Conservation (phyloP, 2,329 filamentous ascomycete genomes). For the Coniella vitis region DNA sequence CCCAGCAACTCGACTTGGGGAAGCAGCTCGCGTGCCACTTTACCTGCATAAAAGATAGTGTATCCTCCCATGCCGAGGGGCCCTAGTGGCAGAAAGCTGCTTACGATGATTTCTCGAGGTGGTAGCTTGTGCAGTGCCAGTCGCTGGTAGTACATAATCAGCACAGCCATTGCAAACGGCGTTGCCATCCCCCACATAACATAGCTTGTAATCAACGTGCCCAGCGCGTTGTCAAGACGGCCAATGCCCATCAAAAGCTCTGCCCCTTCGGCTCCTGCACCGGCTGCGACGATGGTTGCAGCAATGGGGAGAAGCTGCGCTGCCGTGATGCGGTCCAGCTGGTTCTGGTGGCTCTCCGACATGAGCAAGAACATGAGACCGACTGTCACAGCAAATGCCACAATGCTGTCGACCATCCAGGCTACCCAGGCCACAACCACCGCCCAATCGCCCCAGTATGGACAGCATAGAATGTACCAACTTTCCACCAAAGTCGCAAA, state of each 20-base stretch:
- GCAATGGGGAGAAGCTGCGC: conserved; percentile 43
- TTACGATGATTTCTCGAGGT: conserved; percentile 40
- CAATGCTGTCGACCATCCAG: conserved; percentile 6
- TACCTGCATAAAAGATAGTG: conserved; percentile 52
- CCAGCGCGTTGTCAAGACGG: not conserved
- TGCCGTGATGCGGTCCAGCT: conserved; percentile 2
- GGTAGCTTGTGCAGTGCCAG: conserved; percentile 2
- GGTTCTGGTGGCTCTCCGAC: conserved; percentile 7
- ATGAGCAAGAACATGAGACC: conserved; percentile 6
- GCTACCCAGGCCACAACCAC: conserved; percentile 26
- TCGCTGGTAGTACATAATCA: conserved; percentile 4
- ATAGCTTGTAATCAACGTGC: conserved; percentile 1
- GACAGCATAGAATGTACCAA: conserved; percentile 1
- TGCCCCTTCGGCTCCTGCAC: not conserved
- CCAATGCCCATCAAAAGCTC: not conserved
- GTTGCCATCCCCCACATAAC: conserved; percentile 4
- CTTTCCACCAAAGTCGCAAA: conserved; percentile 36
- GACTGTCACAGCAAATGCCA: conserved; percentile 2
- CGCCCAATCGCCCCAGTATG: not conserved
- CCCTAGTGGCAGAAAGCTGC: conserved; percentile 39
- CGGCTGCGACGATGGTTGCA: conserved; percentile 46
- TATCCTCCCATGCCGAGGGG: conserved; percentile 41
- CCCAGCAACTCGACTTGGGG: conserved; percentile 54
- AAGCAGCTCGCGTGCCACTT: conserved; percentile 54
- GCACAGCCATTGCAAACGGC: conserved; percentile 1